Base-by-base conservation (phyloP, 2,329 filamentous ascomycete species). In the Diaporthe nobilis region DNA sequence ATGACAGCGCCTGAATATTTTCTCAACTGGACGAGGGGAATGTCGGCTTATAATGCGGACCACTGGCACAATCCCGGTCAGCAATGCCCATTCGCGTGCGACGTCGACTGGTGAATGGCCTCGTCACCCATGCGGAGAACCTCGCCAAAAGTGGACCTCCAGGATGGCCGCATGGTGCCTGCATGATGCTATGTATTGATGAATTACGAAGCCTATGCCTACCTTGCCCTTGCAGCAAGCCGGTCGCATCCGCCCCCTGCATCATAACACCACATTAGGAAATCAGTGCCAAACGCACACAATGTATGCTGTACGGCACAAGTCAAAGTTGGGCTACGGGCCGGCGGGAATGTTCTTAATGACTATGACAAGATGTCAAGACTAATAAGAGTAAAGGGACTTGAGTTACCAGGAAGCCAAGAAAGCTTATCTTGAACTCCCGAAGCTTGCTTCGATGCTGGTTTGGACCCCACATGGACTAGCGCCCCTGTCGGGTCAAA, bases 351-450 rank as follows among this genome's bases (percentile, higher is more conserved):
- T n/a, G 20, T 13, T 49, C 20, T 34, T 31, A 13, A 9, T 44
- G 20, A 12, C 61, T 22, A n/a, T 49, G 42, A 49, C 57, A 25
- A 44, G n/a, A 63, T 28, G 60, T 28, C n/a, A 12, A 63, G 60
- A 63, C 31, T 31, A 31, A 31, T 31, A 31, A 28, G 28, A 28
- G n/a, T 25, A 61, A 44, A 4, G 3, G 15, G 9, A 17, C 31
- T 25, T 17, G 5, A n/a, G 12, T 28, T 5, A 3, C 49, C 15
- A 37, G 39, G 34, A 7, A 17, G 67, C 67, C 67, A 55, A 71
- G 67, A 28, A 71, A 71, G 67, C 67, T 71, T 71, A 71, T 71
- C 67, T 58, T n/a, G 25, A n/a, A 42, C 15, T 47, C 25, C 22
- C 39, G 20, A 47, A 58, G 25, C 47, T 58, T 47, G 6, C 25